phyloP scores from a whole-genome alignment of 345 rosid species.

The Hibiscus tridactylites region DNA sequence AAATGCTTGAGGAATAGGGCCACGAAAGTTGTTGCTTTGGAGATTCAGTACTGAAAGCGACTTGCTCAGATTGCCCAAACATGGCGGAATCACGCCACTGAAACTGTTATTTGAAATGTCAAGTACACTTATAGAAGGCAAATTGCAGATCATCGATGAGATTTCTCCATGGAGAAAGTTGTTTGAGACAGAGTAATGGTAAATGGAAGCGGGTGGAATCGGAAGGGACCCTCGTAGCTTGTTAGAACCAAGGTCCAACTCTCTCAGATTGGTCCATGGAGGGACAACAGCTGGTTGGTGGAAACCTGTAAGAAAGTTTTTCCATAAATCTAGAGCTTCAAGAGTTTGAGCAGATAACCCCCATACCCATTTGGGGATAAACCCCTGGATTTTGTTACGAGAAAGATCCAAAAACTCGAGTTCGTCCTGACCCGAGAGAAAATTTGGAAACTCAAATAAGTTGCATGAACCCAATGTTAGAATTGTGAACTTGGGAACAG shows the following conservation, averaged over 20 bases:
- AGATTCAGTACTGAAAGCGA: not conserved
- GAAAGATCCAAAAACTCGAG: not conserved
- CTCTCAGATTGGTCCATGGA: not conserved
- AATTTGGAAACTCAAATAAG: not conserved
- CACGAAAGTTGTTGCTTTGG: slow-evolving; percentile 13
- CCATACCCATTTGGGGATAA: too few relatives aligned
- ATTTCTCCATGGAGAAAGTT: slow-evolving; percentile 15
- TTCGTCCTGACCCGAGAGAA: not conserved
- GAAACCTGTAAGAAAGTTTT: not conserved
- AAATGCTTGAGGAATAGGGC: not conserved
- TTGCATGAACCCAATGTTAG: not conserved
- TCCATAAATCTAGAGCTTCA: not conserved
- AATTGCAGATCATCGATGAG: slow-evolving; percentile 4
- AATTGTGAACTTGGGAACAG: not conserved
- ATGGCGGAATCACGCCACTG: slow-evolving; percentile 14
- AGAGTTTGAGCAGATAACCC: not conserved
- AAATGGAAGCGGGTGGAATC: not conserved
- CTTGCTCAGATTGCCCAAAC: slow-evolving; percentile 9
- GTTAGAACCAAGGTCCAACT: not conserved
- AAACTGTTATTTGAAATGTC: slow-evolving; percentile 21
- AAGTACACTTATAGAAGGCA: not conserved
- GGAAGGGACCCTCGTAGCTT: not conserved
- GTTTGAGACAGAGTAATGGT: not conserved
- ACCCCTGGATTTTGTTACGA: not conserved
- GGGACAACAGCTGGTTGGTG: not conserved